Evolutionary conservation across 1,284 basidiomycete genomes (phyloP), one percentile per base, ranked within the genome.

Genomic region (Kwoniella shivajii): DNA sequence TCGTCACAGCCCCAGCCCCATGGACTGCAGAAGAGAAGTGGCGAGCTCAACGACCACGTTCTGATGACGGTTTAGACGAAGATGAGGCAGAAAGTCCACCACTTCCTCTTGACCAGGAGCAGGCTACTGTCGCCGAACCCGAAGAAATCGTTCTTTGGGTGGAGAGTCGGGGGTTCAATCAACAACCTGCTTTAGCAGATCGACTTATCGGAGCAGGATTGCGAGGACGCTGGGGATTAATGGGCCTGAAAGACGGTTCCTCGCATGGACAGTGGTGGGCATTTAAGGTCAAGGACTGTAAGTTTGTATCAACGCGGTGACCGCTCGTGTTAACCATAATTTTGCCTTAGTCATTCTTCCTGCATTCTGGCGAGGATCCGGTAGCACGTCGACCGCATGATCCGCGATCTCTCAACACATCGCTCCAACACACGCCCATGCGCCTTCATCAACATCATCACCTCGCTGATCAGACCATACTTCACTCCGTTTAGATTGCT

Each of bases 211-310:
- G 73, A 4, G 67, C 65, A 53, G 72, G 62, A 7, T 30, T 76
- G 11, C 63, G 73, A 20, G 74, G 69, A 6, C 60, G 72, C 33
- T 75, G 74, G 74, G 72, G 62, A 10, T 33, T 69, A 54, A 51
- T 76, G 30, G 66, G 68, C 6, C 7, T 24, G 1, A 22, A 39
- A n/a, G 56, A 61, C 16, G 53, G 30, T 9, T 24, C 44, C 33
- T 14, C 27, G 16, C 7, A n/a, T 5, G 20, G 48, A 10, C 46
- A 49, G 16, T 74, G 71, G 71, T 76, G 74, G 74, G 59, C 65
- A 11, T 62, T 69, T 56, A 65, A 71, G 47, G 60, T 67, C 34
- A 72, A 69, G 57, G 73, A 76, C 43, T 72, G 74, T 74, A 54
- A 62, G 72, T 64, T 11, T 14, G n/a, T 11, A 37, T 16, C 11